These are phyloP conservation scores for Aeminium ludgeri DNA, from an alignment of 495 filamentous ascomycete genomes.

Conservation along the genomic window DNA sequence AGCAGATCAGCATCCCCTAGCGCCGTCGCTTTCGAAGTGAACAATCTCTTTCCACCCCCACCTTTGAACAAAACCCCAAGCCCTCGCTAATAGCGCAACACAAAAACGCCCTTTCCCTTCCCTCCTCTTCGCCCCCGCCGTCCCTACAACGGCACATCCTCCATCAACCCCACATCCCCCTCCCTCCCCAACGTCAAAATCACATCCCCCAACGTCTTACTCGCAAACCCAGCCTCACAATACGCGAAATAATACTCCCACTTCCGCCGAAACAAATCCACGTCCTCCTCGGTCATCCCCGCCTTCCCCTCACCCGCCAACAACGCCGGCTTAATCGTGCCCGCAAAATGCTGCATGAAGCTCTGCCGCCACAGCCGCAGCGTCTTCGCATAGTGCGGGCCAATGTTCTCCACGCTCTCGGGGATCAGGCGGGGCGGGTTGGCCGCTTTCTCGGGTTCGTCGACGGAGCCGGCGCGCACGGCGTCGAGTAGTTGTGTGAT, in stretches of 20 bases:
- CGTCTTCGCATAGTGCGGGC: constrained; percentile 52
- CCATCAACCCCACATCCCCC: constrained; percentile 48
- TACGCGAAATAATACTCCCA: constrained; percentile 67
- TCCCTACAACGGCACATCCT: constrained; percentile 46
- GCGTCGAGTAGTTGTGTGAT: constrained; percentile 43
- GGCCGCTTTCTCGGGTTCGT: constrained; percentile 27
- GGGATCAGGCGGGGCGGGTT: constrained; percentile 31
- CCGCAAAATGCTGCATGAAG: constrained; percentile 44
- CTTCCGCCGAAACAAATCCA: constrained; percentile 49
- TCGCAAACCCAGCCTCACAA: constrained; percentile 54
- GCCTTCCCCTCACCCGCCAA: constrained; percentile 29
- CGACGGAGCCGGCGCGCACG: constrained; percentile 40
- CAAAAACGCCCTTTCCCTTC: no score
- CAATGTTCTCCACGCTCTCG: constrained; percentile 48
- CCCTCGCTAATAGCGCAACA: no score
- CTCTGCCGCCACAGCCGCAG: constrained; percentile 48
- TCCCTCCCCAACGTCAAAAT: constrained; percentile 50
- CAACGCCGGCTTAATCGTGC: constrained; percentile 37
- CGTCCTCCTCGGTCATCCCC: constrained; percentile 37
- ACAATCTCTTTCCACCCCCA: no score
- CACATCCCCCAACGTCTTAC: constrained; percentile 53
- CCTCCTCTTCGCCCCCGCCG: no score
- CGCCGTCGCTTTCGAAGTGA: no score
- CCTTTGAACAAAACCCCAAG: no score
- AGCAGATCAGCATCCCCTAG: no score